Evolutionary conservation across 1,139 yeast species (phyloP), one percentile per base, ranked within the genome.

Genomic region (Suhomyces coccinellae): DNA sequence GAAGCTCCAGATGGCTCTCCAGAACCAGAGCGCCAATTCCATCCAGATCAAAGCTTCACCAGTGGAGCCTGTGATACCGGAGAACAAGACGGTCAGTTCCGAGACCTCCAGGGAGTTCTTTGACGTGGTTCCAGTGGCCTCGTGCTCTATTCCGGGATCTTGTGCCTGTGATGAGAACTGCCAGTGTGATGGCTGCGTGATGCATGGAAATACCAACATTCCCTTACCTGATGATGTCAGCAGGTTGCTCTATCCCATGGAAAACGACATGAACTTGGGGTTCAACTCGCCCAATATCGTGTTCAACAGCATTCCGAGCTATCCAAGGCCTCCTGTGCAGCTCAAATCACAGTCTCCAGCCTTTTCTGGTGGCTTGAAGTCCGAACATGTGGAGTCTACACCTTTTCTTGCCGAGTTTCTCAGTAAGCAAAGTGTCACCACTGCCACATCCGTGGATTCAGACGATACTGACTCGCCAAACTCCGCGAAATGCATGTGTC

Each of bases 141-240:
- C 79, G 6, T 74, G 82, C 53, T 67, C 79, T 1, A 65, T 75
- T 14, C 77, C 79, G 0, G 82, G 82, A 0, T 63, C 79, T 0
- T 79, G 84, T 57, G 56, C 67, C 30, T 79, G 84, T 59, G 75
- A 66, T 14, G 74, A 66, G 17, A 59, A 63, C 24, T 80, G 84
- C 58, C 42, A 58, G 5, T 80, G 84, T 59, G 72, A 62, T 14
- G 76, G 72, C 2, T 80, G 84, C 54, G 57, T 64, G 24, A 75
- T 68, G 0, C 84, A 79, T 57, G 69, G 69, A 16, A 69, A 65
- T 43, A 41, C 58, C 2, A 34, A 47, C n/a, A 35, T 45, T 1
- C 33, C 33, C 12, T 16, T 46, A 4, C 38, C 48, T 10, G 48
- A 45, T 13, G 54, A 50, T 10, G 33, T 49, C n/a, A 49, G 37